These are phyloP conservation scores for Eutrema yunnanense DNA, from an alignment of 345 rosid genomes.

Conservation along the genomic window DNA sequence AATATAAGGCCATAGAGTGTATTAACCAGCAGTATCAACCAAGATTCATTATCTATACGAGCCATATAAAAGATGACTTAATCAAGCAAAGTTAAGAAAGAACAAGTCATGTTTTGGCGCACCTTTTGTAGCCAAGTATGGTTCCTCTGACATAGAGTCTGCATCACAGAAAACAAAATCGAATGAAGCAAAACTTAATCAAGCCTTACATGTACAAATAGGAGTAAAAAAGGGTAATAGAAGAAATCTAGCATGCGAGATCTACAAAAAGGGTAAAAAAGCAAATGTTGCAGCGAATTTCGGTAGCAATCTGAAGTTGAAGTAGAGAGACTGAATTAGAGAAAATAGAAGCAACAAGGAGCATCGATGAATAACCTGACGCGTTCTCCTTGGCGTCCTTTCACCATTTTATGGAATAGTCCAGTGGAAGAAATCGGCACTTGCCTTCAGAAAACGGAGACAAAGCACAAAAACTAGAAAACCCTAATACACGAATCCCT, in stretches of 20 bases:
- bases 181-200: not conserved
- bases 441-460: conserved; percentile 11
- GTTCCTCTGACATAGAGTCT: conserved; percentile 81
- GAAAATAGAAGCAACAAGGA: not conserved
- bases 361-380: conserved; percentile 44
- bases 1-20: not conserved
- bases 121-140: conserved; percentile 79
- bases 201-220: not conserved
- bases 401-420: conserved; percentile 46
- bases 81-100: not conserved
- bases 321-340: not conserved
- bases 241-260: not conserved
- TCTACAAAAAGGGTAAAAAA: not conserved
- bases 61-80: not conserved
- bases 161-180: conserved; percentile 9
- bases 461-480: not conserved
- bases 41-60: not conserved
- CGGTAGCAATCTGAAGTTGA: not conserved
- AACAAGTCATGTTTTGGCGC: not conserved
- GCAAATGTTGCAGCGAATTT: not conserved
- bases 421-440: not conserved
- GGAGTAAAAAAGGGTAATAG: too few relatives aligned
- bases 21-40: not conserved
- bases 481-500: not conserved
- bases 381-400: conserved; percentile 87